Base-by-base conservation (phyloP, 176 grass and related monocot species). In the Panicum miliaceum region DNA sequence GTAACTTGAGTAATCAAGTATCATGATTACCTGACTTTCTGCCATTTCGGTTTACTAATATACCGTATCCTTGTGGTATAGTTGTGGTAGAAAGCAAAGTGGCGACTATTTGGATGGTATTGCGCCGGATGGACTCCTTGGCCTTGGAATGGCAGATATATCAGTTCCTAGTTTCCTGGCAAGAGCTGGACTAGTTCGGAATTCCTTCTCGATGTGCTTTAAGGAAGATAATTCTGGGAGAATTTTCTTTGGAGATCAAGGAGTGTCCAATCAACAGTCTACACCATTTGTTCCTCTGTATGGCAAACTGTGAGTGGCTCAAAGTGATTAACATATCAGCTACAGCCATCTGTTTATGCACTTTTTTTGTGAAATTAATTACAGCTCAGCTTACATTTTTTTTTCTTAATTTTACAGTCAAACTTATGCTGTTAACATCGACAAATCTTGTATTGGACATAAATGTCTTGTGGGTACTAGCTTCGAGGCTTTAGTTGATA, bases 61-160 rank as follows among this genome's bases (percentile, higher is more conserved):
- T 87, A 7, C 3, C 51, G 16, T 68, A 34, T 73, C 35, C 34
- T 79, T 69, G 10, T 68, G 56, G 57, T 85, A 40, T 76, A 99
- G 96, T 23, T 99, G 96, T 92, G 96, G 96, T 51, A 94, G 79
- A 85, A 96, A 83, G 81, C 96, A 99, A 87, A 93, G 91, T 81
- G 96, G 96, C 78, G 90, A 76, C 34, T 96, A 94, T 86, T 87
- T 99, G 75, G 96, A 98, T 73, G 93, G 96, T 68, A 81, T 93
- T 92, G 96, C 96, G 54, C 96, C 93, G 63, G 96, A 98, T 81
- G 93, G 96, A 64, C 92, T 98, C 87, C 91, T 98, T 92, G 96
- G 96, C 64, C 89, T 95, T 29, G 93, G 93, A 75, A 91, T 93
- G 81, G 93, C 91, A 45, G 82, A 94, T 75, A 94, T 98, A 78